Conservation (phyloP, 2,329 filamentous ascomycete genomes). For the Rhynchosporium graminicola region DNA sequence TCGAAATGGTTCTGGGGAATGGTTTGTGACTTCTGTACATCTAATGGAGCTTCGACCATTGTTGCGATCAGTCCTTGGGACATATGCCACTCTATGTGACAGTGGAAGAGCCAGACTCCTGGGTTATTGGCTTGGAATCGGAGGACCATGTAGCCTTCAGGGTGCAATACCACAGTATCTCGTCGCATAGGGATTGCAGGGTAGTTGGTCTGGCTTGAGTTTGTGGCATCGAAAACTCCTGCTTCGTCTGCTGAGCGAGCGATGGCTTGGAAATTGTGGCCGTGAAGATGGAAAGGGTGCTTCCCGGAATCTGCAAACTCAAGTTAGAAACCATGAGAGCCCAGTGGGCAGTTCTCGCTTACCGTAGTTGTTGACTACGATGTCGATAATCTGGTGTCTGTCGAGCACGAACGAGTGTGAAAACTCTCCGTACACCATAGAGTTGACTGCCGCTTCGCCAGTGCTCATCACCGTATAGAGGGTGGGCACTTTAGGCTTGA, state of each 20-base stretch:
- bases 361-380: conserved; percentile 72
- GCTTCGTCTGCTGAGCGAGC: conserved; percentile 59
- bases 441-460: conserved; percentile 54
- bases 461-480: conserved; percentile 65
- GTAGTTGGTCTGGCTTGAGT: conserved; percentile 49
- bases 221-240: conserved; percentile 53
- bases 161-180: conserved; percentile 66
- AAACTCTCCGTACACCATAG: conserved; percentile 64
- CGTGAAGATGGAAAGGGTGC: conserved; percentile 77
- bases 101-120: conserved; percentile 74
- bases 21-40: conserved; percentile 43
- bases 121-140: conserved; percentile 69
- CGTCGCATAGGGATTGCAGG: conserved; percentile 62
- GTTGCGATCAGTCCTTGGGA: conserved; percentile 65
- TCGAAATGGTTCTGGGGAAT: conserved; percentile 62
- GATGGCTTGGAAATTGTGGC: conserved; percentile 70
- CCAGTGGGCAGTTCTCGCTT: conserved; percentile 1
- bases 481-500: conserved; percentile 64
- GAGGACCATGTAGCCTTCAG: conserved; percentile 67
- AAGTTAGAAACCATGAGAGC: not conserved
- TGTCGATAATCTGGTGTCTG: conserved; percentile 67
- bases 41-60: conserved; percentile 46
- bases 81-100: conserved; percentile 80
- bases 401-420: conserved; percentile 69
- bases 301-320: conserved; percentile 57